Evolutionary conservation across 108 stramenopile genomes (phyloP), one percentile per base, ranked within the genome.

Genomic region (Pinguiococcus pyrenoidosus): DNA sequence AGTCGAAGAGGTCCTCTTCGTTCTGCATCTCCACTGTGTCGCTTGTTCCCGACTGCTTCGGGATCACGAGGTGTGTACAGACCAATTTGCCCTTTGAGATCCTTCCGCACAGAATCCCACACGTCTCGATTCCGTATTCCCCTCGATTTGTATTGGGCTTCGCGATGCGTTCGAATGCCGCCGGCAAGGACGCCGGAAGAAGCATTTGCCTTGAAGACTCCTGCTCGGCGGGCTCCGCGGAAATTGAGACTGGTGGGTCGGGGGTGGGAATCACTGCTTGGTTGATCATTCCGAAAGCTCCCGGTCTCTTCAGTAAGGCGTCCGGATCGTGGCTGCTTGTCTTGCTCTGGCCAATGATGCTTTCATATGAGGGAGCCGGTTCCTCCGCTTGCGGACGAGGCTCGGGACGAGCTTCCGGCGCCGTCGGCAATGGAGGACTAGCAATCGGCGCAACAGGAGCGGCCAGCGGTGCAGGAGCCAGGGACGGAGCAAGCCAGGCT

Each of bases 121-220:
- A 64, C 8, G 62, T 64, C 51, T 64, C 62, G 32, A 64, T 60
- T n/a, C 62, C 62, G 24, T 59, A 14, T 5, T 49, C 58, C 5
- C 14, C 26, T 8, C 12, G 28, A 13, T 32, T 27, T 14, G 49
- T 58, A 56, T 64, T 64, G n/a, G 42, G 24, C 27, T 29, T 27
- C 13, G 62, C 62, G 16, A 64, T 34, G 18, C 35, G 28, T 22
- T 52, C 36, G 34, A 64, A 64, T 25, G 50, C 27, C n/a, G 24
- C 34, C 24, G 60, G 58, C 24, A 64, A 25, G 1, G 30, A 30
- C 29, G 51, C 44, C 20, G 62, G 62, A n/a, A 64, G 51, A n/a
- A 61, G 24, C 51, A 61, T 8, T 20, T 37, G 43, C 18, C 59
- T 42, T 10, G 24, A 4, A n/a, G 26, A 12, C 20, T 21, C 8